Base-by-base conservation (phyloP, 1,284 basidiomycete species). In the Coriolopsis trogii region DNA sequence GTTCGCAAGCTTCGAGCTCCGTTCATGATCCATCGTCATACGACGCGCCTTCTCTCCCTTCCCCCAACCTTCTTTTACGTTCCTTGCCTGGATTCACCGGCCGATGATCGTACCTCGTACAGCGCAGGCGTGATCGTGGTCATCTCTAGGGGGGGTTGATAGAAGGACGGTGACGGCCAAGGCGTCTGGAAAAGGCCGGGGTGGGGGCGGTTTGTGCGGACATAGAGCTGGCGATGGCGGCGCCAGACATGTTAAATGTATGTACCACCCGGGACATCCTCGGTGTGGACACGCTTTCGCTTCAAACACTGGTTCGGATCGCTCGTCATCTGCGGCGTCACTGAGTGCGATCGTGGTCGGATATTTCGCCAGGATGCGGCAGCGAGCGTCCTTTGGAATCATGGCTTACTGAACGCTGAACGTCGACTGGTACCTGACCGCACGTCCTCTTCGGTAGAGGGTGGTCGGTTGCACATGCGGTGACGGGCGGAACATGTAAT, bases 1-100 rank as follows among this genome's bases (percentile, higher is more conserved):
- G 30, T 98, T 95, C 69, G 90, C 91, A 29, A 94, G 87, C 69
- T 95, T 95, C 70, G 91, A 95, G 67, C 59, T 74, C 28, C 62
- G 63, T 34, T 52, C 52, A 37, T 57, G 49, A 15, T 29, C n/a
- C 44, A 33, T 45, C 43, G 37, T 24, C 31, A 59, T 51, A 49
- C 53, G 46, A 20, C 26, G 30, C 33, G 29, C 18, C 40, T 33
- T n/a, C n/a, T n/a, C n/a, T n/a, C 15, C 24, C 29, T 44, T 25
- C 41, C 18, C 16, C n/a, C 31, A 25, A 37, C 41, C n/a, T n/a
- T n/a, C n/a, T n/a, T 31, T n/a, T 33, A 25, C 33, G 24, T 10
- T 38, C 18, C 31, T 36, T 34, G 34, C 25, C 29, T n/a, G n/a
- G n/a, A n/a, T n/a, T 49, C 20, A 37, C 24, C 24, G 29, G 43